These are phyloP conservation scores for Cercospora sp. DNA, from an alignment of 2,329 filamentous ascomycete genomes.

Conservation along the genomic window DNA sequence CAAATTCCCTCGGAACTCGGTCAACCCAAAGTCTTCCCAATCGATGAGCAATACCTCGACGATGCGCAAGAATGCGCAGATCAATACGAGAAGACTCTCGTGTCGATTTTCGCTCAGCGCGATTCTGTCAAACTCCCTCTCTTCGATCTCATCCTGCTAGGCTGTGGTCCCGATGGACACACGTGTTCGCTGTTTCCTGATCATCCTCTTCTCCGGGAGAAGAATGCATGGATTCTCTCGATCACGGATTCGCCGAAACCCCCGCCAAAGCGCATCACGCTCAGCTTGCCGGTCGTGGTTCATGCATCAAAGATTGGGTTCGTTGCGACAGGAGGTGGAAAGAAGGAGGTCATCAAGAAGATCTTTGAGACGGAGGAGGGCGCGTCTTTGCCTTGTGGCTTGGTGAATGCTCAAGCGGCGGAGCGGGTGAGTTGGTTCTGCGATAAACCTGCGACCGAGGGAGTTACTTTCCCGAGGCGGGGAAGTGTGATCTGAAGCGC, in stretches of 20 bases:
- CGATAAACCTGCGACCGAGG: constrained; percentile 80
- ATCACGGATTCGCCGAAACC: constrained; percentile 96
- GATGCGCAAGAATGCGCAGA: constrained; percentile 92
- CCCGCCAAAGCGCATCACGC: constrained; percentile 83
- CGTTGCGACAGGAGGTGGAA: constrained; percentile 82
- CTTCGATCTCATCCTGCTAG: constrained; percentile 90
- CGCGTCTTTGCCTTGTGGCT: constrained; percentile 72
- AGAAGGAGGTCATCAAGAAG: constrained; percentile 87
- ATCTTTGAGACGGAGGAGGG: constrained; percentile 82
- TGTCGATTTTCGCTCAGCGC: constrained; percentile 81
- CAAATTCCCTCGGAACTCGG: constrained; percentile 72
- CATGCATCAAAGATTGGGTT: constrained; percentile 87
- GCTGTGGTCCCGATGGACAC: constrained; percentile 93
- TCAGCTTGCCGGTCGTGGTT: constrained; percentile 86
- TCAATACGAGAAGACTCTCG: constrained; percentile 85
- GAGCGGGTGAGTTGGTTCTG: constrained; percentile 96
- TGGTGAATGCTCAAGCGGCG: constrained; percentile 81
- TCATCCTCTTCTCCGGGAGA: constrained; percentile 81
- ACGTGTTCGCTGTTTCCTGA: constrained; percentile 95
- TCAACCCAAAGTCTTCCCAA: constrained; percentile 73
- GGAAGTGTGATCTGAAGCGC: constrained; percentile 51
- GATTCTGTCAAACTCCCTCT: constrained; percentile 93
- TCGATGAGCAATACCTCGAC: constrained; percentile 67
- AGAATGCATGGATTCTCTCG: constrained; percentile 85
- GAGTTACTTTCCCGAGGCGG: constrained; percentile 75